Evolutionary conservation across 129 eudicot species (phyloP), one percentile per base, ranked within the genome.

Genomic region (Helichrysum umbraculigerum): DNA sequence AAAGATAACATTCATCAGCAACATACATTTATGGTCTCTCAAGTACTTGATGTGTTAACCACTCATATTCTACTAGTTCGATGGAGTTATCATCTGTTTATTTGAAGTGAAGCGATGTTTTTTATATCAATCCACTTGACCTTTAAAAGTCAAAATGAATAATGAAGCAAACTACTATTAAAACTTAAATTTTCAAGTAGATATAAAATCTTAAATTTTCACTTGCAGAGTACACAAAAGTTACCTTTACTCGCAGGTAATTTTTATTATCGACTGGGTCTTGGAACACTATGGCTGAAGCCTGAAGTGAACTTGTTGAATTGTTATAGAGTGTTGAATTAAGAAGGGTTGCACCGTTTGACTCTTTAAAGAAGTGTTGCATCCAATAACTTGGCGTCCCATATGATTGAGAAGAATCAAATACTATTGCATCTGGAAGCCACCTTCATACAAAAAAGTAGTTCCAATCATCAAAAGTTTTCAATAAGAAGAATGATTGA

Each of bases 311-410:
- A 70, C 19, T 72, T 34, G 95, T 81, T 30, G 90, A 62, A 68
- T 72, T 81, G 62, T 85, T 15, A 70, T 76, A 77, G 20, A 90
- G 79, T 33, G 81, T 85, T 8, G 93, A 83, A 5, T 74, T 75
- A 0, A 93, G 93, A 81, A 93, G 91, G 66, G 73, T 76, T 21
- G 96, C 97, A 32, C 93, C 96, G 60, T 92, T 93, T 12, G 98
- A 93, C 35, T 84, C 81, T 60, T 73, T 80, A 79, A 93, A 93
- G 71, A 88, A 84, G 54, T 83, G 91, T 76, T 93, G 97, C 97
- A 93, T 90, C 96, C 96, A 93, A 77, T 93, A 93, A 82, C 93
- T 88, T 68, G 98, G 98, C 69, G 98, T 90, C 47, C 97, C 97
- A 47, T 88, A 93, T 0, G 75, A 71, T 73, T 81, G 85, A 17